phyloP scores from a whole-genome alignment of 2,329 filamentous ascomycete species.

The Clonostachys byssicola region DNA sequence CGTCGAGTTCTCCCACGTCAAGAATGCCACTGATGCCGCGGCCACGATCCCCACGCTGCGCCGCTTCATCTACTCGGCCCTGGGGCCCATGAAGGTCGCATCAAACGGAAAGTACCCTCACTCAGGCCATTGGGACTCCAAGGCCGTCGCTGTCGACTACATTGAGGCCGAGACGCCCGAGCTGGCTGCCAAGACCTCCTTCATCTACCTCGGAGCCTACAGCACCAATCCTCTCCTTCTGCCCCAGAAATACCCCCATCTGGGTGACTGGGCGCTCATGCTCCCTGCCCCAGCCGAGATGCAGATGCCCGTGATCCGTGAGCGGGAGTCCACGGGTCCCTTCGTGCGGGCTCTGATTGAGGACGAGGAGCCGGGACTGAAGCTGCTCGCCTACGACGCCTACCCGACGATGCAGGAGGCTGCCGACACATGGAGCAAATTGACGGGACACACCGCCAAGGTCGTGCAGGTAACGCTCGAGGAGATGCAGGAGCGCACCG shows the following conservation, averaged over 20 bases:
- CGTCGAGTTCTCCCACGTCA: constrained; percentile 42
- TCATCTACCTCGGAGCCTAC: constrained; percentile 15
- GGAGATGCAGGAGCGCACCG: constrained; percentile 24
- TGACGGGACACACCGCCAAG: constrained; percentile 26
- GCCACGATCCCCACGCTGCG: constrained; percentile 29
- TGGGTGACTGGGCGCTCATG: constrained; percentile 18
- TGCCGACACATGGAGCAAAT: constrained; percentile 24
- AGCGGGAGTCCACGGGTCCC: constrained; percentile 27
- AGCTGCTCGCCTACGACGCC: constrained; percentile 38
- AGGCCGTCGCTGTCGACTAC: constrained; percentile 41
- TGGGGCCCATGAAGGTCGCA: constrained; percentile 37
- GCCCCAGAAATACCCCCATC: constrained; percentile 9
- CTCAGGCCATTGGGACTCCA: constrained; percentile 43
- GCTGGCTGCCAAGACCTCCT: constrained; percentile 31
- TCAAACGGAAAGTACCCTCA: constrained; percentile 36
- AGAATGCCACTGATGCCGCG: constrained; percentile 48
- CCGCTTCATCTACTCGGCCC: constrained; percentile 42
- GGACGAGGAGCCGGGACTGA: constrained; percentile 28
- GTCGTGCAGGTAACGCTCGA: constrained; percentile 19
- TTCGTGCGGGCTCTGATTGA: constrained; percentile 38
- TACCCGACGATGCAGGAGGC: constrained; percentile 24
- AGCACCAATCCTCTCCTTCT: constrained; percentile 12
- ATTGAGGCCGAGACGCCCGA: constrained; percentile 31
- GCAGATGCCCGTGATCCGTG: constrained; percentile 32
- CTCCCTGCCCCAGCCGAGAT: constrained; percentile 15